Evolutionary conservation across 2,329 filamentous ascomycete species (phyloP).

Genomic region (Alternaria arbusti): DNA sequence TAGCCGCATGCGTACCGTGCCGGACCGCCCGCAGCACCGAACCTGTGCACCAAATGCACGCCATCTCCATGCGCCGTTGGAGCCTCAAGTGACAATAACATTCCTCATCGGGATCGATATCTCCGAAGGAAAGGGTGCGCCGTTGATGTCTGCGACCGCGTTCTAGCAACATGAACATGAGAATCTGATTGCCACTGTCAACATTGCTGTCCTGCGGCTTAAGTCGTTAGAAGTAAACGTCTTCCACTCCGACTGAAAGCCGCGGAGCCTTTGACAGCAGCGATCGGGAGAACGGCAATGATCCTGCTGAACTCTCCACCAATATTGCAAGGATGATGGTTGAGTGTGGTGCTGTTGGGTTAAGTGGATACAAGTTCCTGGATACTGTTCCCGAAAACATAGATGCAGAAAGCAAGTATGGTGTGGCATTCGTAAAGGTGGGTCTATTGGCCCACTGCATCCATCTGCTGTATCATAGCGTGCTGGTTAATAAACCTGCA

Average conservation of each 20-base stretch:
- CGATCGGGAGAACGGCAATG: neutral
- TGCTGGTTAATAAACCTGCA: slow-evolving; percentile 11
- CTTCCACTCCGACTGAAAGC: neutral
- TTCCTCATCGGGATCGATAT: neutral
- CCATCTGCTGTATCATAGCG: slow-evolving; percentile 23
- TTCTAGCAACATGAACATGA: neutral
- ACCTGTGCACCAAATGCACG: neutral
- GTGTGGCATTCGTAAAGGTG: neutral
- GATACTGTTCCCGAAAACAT: neutral
- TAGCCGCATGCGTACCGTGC: neutral
- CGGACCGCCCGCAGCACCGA: neutral
- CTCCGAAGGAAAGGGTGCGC: neutral
- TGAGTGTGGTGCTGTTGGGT: neutral
- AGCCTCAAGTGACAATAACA: neutral
- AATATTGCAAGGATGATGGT: neutral
- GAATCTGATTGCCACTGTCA: neutral
- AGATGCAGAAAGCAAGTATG: neutral
- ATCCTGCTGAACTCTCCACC: neutral
- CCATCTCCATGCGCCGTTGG: neutral
- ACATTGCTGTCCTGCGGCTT: neutral
- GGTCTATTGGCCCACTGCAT: slow-evolving; percentile 10
- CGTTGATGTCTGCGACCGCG: neutral
- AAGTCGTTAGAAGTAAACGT: neutral
- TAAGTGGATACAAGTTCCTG: neutral
- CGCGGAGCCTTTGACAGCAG: neutral